Evolutionary conservation across 2,329 filamentous ascomycete species (phyloP), one percentile per base, ranked within the genome.

Genomic region (Sphaerulina vaccinii): DNA sequence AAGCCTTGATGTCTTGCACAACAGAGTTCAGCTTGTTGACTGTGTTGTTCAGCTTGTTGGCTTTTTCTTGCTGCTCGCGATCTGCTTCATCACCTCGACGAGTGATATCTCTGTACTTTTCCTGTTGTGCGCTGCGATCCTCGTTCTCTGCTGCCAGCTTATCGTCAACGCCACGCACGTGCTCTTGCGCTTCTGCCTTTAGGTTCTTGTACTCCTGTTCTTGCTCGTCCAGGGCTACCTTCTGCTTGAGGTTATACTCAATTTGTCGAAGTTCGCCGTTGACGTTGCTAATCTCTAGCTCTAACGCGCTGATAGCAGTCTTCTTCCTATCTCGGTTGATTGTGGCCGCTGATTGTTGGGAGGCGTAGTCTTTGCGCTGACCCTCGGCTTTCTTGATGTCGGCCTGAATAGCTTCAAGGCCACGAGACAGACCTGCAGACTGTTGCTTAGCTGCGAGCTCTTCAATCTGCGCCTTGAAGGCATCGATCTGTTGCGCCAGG

Each of bases 321-420:
- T 84, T 84, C 48, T 83, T 79, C 33, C 87, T 83, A 59, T 96
- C 88, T 59, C 82, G 84, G 27, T 93, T 88, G 10, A 72, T 74
- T 0, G 79, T 81, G 24, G 95, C 71, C 62, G 87, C 87, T 5
- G 79, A 71, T 10, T 92, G 77, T 37, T 76, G 79, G 36, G 76
- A 76, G 65, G 88, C 90, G 22, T 84, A 72, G 18, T 73, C 72
- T 49, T 85, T 82, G 59, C 84, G 79, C 65, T 88, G 83, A 54
- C 90, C 88, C 16, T 80, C 80, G 50, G 85, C 78, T 15, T 75
- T 72, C 41, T 83, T 82, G 55, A 90, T 82, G 41, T 90, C 82
- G 47, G 88, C 84, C 62, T 93, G 87, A 47, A 97, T 90, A 59
- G 93, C 88, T 48, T 95, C 88, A 5, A 90, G 79, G 23, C 87